Conservation (phyloP, 2,329 filamentous ascomycete genomes). For the Colletotrichum spinosum region DNA sequence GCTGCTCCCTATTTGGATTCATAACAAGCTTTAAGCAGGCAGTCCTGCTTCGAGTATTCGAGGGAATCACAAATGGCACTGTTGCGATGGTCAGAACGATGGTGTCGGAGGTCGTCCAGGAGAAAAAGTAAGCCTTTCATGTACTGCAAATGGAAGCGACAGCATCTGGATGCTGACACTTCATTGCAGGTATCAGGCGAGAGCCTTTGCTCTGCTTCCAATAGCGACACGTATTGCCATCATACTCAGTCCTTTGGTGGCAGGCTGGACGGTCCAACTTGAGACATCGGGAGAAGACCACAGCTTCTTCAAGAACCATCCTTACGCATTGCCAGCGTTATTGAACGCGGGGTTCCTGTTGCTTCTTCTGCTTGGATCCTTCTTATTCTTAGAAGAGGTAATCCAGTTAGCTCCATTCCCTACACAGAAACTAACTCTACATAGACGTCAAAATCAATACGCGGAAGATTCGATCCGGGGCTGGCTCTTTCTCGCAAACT, state of each 20-base stretch:
- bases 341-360: not conserved
- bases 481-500: not conserved
- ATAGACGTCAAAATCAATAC: not conserved
- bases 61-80: not conserved
- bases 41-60: not conserved
- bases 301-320: not conserved
- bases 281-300: not conserved
- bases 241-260: constrained; percentile 2
- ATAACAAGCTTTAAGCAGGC: not conserved
- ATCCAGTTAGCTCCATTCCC: not conserved
- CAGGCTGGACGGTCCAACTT: not conserved
- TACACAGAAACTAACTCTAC: not conserved
- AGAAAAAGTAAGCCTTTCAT: not conserved
- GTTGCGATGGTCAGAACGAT: constrained; percentile 1
- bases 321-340: constrained; percentile 7
- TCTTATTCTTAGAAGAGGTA: constrained; percentile 13
- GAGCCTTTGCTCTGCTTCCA: constrained; percentile 2
- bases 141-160: not conserved
- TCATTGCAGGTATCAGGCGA: not conserved
- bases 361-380: not conserved
- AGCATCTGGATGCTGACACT: not conserved
- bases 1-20: constrained; percentile 1
- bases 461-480: not conserved
- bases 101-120: not conserved
- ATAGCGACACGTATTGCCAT: not conserved